A percentile compares a stretch with the other conserved stretches of the same genome.
Conservation (phyloP, 768 basidiomycete genomes). For the Suillus cothurnatus region DNA sequence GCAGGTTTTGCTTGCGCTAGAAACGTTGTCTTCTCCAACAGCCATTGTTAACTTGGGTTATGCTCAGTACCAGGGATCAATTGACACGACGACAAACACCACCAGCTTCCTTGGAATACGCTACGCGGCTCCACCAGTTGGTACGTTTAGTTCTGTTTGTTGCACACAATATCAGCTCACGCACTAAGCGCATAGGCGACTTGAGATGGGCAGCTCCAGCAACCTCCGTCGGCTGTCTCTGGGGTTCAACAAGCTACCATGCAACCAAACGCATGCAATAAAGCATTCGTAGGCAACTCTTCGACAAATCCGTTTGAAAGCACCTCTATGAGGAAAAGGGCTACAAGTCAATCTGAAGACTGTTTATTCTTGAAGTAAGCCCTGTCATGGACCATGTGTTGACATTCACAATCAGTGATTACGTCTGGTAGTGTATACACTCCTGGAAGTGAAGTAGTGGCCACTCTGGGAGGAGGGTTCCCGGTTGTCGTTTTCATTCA, state of each 20-base stretch:
- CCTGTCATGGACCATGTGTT: neutral
- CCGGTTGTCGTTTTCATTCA: constrained; percentile 40
- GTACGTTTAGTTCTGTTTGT: constrained; percentile 11
- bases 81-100: constrained; percentile 17
- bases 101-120: constrained; percentile 33
- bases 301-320: constrained; percentile 28
- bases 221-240: constrained; percentile 20
- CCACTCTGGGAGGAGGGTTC: constrained; percentile 13
- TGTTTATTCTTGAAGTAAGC: constrained; percentile 35
- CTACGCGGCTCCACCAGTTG: constrained; percentile 28
- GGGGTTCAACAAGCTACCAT: constrained; percentile 28
- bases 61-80: constrained; percentile 27
- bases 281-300: constrained; percentile 29
- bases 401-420: neutral
- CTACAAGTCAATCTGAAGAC: constrained; percentile 26
- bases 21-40: too few species aligned
- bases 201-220: constrained; percentile 34
- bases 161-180: neutral
- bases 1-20: too few species aligned
- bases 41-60: constrained; percentile 32
- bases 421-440: constrained; percentile 28
- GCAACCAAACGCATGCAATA: constrained; percentile 34
- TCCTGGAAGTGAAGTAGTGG: constrained; percentile 21
- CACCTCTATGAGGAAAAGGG: constrained; percentile 16
- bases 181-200: constrained; percentile 14